phyloP scores from a whole-genome alignment of 2,329 filamentous ascomycete species.

The Cladosporium sp. region DNA sequence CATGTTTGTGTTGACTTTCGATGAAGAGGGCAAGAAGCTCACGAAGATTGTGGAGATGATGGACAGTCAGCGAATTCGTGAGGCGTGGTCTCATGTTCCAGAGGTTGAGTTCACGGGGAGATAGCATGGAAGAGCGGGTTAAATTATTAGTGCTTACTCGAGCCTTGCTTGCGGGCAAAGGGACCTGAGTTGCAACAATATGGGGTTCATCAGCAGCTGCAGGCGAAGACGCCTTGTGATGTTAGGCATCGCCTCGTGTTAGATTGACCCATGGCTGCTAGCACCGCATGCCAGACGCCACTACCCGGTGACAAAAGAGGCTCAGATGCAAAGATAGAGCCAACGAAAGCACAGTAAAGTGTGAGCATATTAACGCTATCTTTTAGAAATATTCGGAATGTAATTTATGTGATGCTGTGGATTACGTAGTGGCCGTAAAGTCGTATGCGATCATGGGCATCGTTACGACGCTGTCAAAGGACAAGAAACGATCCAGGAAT shows the following conservation, averaged over 20 bases:
- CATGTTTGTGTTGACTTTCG: constrained; percentile 18
- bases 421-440: background rate
- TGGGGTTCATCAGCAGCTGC: no score
- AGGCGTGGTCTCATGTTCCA: background rate
- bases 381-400: no score
- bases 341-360: background rate
- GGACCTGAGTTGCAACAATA: no score
- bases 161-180: background rate
- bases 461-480: background rate
- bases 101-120: constrained; percentile 6
- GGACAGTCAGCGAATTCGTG: constrained; percentile 3
- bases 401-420: background rate
- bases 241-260: no score
- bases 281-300: background rate
- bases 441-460: background rate
- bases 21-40: constrained; percentile 4
- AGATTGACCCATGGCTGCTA: background rate
- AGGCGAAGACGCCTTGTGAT: no score
- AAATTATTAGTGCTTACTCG: background rate
- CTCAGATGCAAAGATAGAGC: background rate
- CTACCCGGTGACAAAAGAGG: no score
- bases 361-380: no score
- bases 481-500: background rate
- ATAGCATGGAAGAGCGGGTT: background rate
- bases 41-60: constrained; percentile 16